Evolutionary conservation across 2,329 filamentous ascomycete genomes (phyloP).

Genomic region (Clathrospora elynae): DNA sequence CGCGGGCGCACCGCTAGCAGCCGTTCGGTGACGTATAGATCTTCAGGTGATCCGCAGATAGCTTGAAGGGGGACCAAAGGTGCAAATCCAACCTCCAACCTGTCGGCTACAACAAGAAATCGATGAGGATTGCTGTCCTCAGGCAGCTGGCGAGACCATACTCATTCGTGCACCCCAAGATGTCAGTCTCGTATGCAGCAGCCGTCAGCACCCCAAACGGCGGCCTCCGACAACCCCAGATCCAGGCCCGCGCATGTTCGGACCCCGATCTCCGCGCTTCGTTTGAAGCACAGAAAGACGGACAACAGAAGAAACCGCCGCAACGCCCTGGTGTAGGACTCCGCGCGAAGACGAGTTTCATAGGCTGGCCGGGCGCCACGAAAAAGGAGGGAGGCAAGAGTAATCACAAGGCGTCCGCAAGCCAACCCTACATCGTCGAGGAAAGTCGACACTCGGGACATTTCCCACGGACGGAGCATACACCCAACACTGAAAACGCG

Average conservation of each 20-base stretch:
- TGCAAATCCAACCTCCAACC: background rate
- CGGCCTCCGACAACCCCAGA: slow-evolving; percentile 17
- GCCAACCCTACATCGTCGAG: slow-evolving; percentile 13
- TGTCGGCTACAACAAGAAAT: no score
- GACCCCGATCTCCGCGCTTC: slow-evolving; percentile 17
- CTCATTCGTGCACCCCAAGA: slow-evolving; percentile 1
- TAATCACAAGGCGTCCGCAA: background rate
- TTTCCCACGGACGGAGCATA: slow-evolving; percentile 26
- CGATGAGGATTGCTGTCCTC: slow-evolving; percentile 9
- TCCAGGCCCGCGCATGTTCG: slow-evolving; percentile 18
- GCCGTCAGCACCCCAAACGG: slow-evolving; percentile 27
- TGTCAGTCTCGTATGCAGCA: slow-evolving; percentile 27
- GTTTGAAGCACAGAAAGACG: slow-evolving; percentile 10
- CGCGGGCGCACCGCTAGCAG: slow-evolving; percentile 20
- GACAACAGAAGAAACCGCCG: slow-evolving; percentile 12
- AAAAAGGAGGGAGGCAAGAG: slow-evolving; percentile 17
- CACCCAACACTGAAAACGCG: slow-evolving; percentile 37
- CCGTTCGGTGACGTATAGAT: slow-evolving; percentile 30
- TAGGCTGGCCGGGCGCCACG: slow-evolving; percentile 17
- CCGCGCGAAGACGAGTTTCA: slow-evolving; percentile 22
- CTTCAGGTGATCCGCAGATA: slow-evolving; percentile 14
- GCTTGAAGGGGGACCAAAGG: slow-evolving; percentile 1
- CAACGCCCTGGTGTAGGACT: slow-evolving; percentile 19
- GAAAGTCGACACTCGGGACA: slow-evolving; percentile 10
- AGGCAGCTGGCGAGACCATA: slow-evolving; percentile 5